Conservation (phyloP, 2,329 filamentous ascomycete genomes). For the Pyrenochaeta sp. region DNA sequence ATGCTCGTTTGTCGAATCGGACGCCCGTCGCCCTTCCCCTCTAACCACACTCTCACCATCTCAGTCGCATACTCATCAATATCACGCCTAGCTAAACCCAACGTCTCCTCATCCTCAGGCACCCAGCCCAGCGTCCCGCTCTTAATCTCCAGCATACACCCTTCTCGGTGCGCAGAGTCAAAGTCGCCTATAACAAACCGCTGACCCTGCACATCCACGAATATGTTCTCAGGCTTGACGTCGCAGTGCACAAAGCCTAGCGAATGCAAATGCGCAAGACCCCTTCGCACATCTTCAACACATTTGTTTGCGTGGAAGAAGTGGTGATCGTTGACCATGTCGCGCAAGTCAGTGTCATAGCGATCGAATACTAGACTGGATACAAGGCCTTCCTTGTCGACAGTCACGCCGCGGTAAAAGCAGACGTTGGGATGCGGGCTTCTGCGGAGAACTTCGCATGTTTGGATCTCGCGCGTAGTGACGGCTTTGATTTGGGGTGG, state of each 20-base stretch:
- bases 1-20: background rate
- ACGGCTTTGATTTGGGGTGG: background rate
- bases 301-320: background rate
- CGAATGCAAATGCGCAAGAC: constrained; percentile 8
- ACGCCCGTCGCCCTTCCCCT: background rate
- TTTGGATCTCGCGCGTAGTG: background rate
- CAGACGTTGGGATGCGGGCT: constrained; percentile 13
- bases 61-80: constrained; percentile 10
- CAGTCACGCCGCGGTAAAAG: constrained; percentile 3
- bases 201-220: constrained; percentile 1
- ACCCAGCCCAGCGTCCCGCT: constrained; percentile 2
- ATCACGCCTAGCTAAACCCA: background rate
- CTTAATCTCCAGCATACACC: background rate
- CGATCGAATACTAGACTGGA: constrained; percentile 10
- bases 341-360: constrained; percentile 1
- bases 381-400: background rate
- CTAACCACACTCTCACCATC: constrained; percentile 5
- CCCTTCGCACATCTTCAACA: background rate
- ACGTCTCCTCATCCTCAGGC: background rate
- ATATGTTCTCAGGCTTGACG: constrained; percentile 13
- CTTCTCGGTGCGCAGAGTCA: constrained; percentile 1
- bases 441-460: constrained; percentile 7
- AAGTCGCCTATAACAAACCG: constrained; percentile 10
- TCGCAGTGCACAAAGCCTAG: constrained; percentile 5
- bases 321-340: background rate